Base-by-base conservation (phyloP, 2,329 filamentous ascomycete genomes). In the Akanthomyces uredinophilus region DNA sequence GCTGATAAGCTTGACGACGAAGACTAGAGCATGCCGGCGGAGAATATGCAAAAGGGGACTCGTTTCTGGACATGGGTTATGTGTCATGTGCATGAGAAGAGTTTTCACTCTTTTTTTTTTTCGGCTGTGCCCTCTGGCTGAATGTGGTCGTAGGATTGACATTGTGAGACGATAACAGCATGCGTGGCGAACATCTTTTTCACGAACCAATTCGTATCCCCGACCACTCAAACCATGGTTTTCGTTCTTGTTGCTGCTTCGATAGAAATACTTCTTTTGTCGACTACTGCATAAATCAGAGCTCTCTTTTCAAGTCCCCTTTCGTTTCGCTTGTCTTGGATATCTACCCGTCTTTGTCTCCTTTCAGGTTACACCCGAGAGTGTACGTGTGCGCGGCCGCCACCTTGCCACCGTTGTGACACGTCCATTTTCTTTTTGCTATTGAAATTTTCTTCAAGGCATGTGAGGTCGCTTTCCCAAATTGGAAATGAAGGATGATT, bases 1-100 rank as follows among this genome's bases (percentile, higher is more conserved):
- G 79, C 78, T 4, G 81, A 83, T 64, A 82, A 82, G 69, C 76
- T 82, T 43, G 78, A 79, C 13, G 81, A 83, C 57, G 80, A 83
- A 68, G 81, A 83, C 64, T 82, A 72, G 66, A 46, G 43, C n/a
- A 35, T n/a, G 16, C 10, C 8, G 20, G 39, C 14, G 58, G 49
- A 47, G 43, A 35, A 20, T 5, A 29, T n/a, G 39, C 6, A 24
- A 37, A 27, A 22, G 22, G 14, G 41, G 27, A 14, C 16, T 16
- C 27, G 5, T 7, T 20, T 16, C 14, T 53, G 37, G 49, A 29
- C 47, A 43, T 55, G 24, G 29, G 39, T 51, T 20, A 39, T 20
- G 51, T 14, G 44, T 55, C 59, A 61, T 61, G 58, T 54, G 59
- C 49, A 50, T 43, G 11, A 50, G n/a, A 53, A 37, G 20, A 49